A percentile compares a stretch with the other conserved stretches of the same genome.
These are phyloP conservation scores for Colletotrichum sp. DNA, from an alignment of 2,329 filamentous ascomycete species.

Conservation along the genomic window DNA sequence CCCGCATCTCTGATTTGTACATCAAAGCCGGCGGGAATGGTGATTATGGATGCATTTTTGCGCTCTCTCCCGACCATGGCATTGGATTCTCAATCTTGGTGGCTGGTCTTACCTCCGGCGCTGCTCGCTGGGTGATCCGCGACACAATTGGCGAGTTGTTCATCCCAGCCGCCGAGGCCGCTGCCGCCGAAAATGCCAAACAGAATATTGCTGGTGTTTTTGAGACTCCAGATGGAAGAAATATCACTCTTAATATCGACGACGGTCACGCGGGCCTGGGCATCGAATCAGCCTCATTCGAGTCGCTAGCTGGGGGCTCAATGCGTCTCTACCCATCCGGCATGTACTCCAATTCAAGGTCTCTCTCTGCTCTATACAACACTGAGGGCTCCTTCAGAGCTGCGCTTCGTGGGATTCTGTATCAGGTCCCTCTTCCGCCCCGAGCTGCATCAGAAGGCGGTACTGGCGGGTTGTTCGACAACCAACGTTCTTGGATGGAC, in stretches of 20 bases:
- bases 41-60: slow-evolving; percentile 26
- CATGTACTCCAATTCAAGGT: not conserved
- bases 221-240: not conserved
- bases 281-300: not conserved
- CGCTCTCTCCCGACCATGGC: slow-evolving; percentile 25
- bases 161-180: slow-evolving; percentile 26
- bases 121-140: slow-evolving; percentile 17
- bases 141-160: slow-evolving; percentile 23
- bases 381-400: not conserved
- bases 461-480: not conserved
- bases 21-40: slow-evolving; percentile 28
- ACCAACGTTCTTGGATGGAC: not conserved
- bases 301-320: not conserved
- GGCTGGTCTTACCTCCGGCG: slow-evolving; percentile 21
- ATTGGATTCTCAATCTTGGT: slow-evolving; percentile 30
- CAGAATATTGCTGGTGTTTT: slow-evolving; percentile 22
- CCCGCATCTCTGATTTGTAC: slow-evolving; percentile 32
- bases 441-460: not conserved
- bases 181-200: slow-evolving; percentile 23
- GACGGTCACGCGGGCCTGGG: slow-evolving; percentile 2
- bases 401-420: not conserved
- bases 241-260: not conserved
- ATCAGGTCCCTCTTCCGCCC: fast-evolving
- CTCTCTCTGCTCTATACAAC: not conserved
- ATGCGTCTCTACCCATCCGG: not conserved